phyloP scores from a whole-genome alignment of 371 early-diverging fungal species.

The Blastocladiella emersonii region DNA sequence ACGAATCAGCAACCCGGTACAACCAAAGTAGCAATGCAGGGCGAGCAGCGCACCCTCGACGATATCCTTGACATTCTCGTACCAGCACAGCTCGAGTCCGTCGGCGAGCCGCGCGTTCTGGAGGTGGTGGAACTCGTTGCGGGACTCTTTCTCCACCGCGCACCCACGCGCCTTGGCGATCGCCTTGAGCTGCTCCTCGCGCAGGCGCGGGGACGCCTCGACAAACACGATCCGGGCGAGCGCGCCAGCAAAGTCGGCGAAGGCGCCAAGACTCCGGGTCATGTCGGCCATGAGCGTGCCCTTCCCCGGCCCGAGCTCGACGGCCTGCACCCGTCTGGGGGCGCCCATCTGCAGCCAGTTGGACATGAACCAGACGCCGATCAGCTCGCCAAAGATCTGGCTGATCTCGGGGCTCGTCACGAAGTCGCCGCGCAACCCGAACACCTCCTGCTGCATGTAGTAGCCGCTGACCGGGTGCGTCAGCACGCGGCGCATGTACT shows the following conservation, averaged over 20 bases:
- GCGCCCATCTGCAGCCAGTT: constrained; percentile 40
- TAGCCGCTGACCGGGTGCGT: constrained; percentile 85
- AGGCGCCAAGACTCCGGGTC: constrained; percentile 22
- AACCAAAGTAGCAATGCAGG: too few species aligned
- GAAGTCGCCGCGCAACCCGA: constrained; percentile 91
- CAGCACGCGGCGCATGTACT: constrained; percentile 76
- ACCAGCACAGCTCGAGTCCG: not conserved
- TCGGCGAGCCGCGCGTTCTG: not conserved
- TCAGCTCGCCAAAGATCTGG: constrained; percentile 91
- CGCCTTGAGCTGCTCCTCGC: not conserved
- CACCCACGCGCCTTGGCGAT: not conserved
- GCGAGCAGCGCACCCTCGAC: not conserved
- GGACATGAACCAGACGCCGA: constrained; percentile 64
- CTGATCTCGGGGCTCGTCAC: constrained; percentile 91
- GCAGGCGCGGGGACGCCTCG: constrained; percentile 1
- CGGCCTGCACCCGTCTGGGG: constrained; percentile 46
- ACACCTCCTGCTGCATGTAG: constrained; percentile 79
- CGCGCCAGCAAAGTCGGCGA: not conserved
- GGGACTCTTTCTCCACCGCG: not conserved
- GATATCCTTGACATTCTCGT: not conserved
- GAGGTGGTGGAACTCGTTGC: not conserved
- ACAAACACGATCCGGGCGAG: not conserved
- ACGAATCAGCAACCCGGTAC: too few species aligned
- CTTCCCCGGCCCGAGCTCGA: constrained; percentile 88
- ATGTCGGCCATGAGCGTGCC: constrained; percentile 90